Evolutionary conservation across 306 rosid genomes (phyloP), one percentile per base, ranked within the genome.

Genomic region (Pyrus communis): DNA sequence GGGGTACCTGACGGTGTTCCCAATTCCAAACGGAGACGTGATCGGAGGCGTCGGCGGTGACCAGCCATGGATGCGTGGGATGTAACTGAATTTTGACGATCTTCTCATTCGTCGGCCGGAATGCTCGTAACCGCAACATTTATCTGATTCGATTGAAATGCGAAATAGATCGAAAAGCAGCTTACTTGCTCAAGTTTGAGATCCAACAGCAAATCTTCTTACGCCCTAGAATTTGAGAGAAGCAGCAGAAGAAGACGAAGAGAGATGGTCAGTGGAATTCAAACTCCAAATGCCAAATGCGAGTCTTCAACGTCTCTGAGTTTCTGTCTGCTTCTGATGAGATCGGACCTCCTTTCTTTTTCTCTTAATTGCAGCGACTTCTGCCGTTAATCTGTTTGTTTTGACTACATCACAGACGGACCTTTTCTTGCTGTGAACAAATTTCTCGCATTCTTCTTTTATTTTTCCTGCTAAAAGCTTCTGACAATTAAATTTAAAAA

Each of bases 41-140:
- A 87, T 95, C 96, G 75, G 97, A 92, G 62, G 91, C 97, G 79
- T 95, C 98, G 35, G 98, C 97, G 5, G 98, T 95, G 67, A 95
- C 99, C 85, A 95, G 89, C 99, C 99, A 95, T 78, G 99, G 99
- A 88, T 95, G 97, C 63, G 97, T 95, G 25, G 99, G 99, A 85
- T 95, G 99, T 81, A 95, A 73, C 82, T 95, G 93, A 85, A 95
- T 87, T 96, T 92, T 95, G 73, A 95, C 93, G 85, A 95, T 88
- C 89, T 95, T 95, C 71, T 92, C 99, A 35, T 38, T 82, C 13
- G 93, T 83, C 72, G 97, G 99, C 70, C 99, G 89, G 67, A 92
- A 91, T 17, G 96, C 93, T 85, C 90, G 86, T 70, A 95, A 75
- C n/a, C 93, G 91, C 84, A 95, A 71, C 99, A 95, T 95, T 77